Evolutionary conservation across 2,329 filamentous ascomycete genomes (phyloP), one percentile per base, ranked within the genome.

Genomic region (Didymella lethalis): DNA sequence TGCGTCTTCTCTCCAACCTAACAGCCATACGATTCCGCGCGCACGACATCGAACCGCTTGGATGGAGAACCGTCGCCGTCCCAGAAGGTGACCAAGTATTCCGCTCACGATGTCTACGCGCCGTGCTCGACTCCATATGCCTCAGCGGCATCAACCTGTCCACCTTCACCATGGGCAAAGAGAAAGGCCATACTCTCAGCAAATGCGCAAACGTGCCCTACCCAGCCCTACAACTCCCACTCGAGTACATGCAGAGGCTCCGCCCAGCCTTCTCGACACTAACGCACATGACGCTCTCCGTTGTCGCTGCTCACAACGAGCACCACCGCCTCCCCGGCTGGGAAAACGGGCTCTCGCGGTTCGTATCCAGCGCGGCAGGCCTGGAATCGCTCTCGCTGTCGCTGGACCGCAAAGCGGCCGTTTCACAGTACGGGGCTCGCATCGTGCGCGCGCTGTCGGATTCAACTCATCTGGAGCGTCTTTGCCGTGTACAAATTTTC

Each of bases 121-220:
- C 63, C 16, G 60, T 74, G 26, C 29, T 73, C 3, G 60, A 67
- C 25, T 66, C 71, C 14, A 48, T 75, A 12, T 29, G 59, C 7
- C 51, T 61, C 11, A 71, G 69, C 55, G 55, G 58, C 25, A 51
- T 68, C 29, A 54, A 54, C 14, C 47, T 75, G 5, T 46, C 67
- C 20, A 62, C 68, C 18, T 66, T 75, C 52, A 61, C 60, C 12
- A 67, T 68, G 57, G 57, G 61, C 25, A 69, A 66, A 44, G 61
- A 60, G 14, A 64, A 53, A 11, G 36, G 34, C 7, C 36, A 53
- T 12, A 46, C 32, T 4, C n/a, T 63, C 2, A 61, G 55, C 29
- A 67, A 66, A 11, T 59, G 54, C 11, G 59, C 60, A 0, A 61
- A 67, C 20, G 26, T 70, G 16, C 58, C 61, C 0, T 66, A 67